phyloP scores from a whole-genome alignment of 192 early-diverging fungal species.

The Podila epigama region DNA sequence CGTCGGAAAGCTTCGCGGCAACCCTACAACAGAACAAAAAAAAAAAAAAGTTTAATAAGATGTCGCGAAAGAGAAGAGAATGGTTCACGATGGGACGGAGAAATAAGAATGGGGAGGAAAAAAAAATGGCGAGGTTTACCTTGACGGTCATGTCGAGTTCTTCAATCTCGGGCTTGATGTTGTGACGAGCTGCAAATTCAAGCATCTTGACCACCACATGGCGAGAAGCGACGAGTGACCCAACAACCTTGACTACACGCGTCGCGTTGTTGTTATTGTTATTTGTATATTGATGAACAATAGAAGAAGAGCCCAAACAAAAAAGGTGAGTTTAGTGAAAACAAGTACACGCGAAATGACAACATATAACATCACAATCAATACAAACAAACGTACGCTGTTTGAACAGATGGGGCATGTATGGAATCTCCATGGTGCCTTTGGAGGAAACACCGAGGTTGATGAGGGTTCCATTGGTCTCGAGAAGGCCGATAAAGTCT shows the following conservation, averaged over 20 bases:
- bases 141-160: constrained; percentile 59
- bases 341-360: too few relatives aligned
- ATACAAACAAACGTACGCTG: constrained; percentile 30
- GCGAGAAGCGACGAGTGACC: constrained; percentile 70
- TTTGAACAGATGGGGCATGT: constrained; percentile 25
- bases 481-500: constrained; percentile 45
- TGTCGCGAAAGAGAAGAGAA: neutral
- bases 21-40: constrained; percentile 33
- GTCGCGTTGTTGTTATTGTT: too few relatives aligned
- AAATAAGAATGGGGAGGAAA: neutral
- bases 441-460: constrained; percentile 56
- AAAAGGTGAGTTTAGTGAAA: neutral
- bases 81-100: neutral
- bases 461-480: constrained; percentile 56
- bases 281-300: too few relatives aligned
- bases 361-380: neutral
- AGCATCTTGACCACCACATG: constrained; percentile 68
- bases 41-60: constrained; percentile 2
- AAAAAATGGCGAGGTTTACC: constrained; percentile 3
- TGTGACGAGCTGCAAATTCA: constrained; percentile 71
- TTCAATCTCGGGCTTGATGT: constrained; percentile 73
- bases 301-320: neutral
- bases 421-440: constrained; percentile 34
- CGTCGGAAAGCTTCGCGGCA: constrained; percentile 66
- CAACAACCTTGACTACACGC: constrained; percentile 62